Evolutionary conservation across 805 yeast species (phyloP).

Genomic region (Nakazawaea peltata): DNA sequence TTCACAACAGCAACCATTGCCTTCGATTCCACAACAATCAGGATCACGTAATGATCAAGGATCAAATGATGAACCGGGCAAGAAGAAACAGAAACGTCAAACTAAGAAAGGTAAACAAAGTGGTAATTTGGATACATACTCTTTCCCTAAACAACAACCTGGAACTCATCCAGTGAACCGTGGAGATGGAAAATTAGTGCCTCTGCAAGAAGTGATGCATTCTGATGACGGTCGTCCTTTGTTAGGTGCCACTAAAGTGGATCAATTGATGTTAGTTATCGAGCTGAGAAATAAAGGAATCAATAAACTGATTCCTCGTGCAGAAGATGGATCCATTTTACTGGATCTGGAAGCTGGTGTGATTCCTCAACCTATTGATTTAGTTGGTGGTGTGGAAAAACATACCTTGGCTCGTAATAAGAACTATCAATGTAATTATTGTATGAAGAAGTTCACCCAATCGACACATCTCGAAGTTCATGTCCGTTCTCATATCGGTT

Average conservation of each 20-base stretch:
- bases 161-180: constrained; percentile 1
- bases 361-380: constrained; percentile 49
- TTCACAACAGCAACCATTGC: constrained; percentile 16
- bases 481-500: constrained; percentile 79
- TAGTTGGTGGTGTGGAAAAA: constrained; percentile 78
- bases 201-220: constrained; percentile 37
- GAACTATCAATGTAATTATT: constrained; percentile 65
- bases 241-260: constrained; percentile 83
- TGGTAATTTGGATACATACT: constrained; percentile 1
- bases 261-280: constrained; percentile 82
- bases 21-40: constrained; percentile 14
- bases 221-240: constrained; percentile 62
- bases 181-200: constrained; percentile 23
- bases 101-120: background rate
- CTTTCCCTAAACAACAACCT: constrained; percentile 9
- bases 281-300: constrained; percentile 81
- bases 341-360: constrained; percentile 32
- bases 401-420: constrained; percentile 38
- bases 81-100: constrained; percentile 9
- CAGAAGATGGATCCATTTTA: constrained; percentile 62
- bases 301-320: constrained; percentile 53
- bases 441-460: constrained; percentile 77
- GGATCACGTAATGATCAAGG: too few species aligned
- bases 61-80: constrained; percentile 1
- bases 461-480: constrained; percentile 91